These are phyloP conservation scores for Acer yangbiense DNA, from an alignment of 345 rosid genomes.

Conservation along the genomic window DNA sequence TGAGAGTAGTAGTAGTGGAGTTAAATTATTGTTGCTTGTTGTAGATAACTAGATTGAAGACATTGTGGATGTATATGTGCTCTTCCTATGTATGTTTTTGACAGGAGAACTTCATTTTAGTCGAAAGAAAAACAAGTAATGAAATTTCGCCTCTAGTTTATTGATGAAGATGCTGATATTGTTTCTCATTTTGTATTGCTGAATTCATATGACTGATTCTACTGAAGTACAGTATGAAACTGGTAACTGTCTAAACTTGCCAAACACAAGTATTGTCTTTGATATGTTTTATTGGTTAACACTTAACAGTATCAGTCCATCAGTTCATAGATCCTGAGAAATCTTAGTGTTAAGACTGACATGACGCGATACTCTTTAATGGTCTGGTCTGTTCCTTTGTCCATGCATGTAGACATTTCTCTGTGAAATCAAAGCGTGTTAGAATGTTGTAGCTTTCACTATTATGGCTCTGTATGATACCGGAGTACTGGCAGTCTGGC, in stretches of 20 bases:
- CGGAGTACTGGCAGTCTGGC: neutral
- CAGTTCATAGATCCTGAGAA: neutral
- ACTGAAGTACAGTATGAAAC: neutral
- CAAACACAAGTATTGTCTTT: neutral
- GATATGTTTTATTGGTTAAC: neutral
- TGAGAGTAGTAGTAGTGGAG: neutral
- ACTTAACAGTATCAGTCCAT: neutral
- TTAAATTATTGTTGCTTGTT: neutral
- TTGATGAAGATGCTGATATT: neutral
- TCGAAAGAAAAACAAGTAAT: neutral
- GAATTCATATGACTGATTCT: no score
- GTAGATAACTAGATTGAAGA: neutral
- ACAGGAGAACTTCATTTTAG: neutral
- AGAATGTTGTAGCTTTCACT: slow-evolving; percentile 18
- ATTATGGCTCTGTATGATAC: neutral
- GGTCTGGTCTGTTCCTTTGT: neutral
- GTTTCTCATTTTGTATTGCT: neutral
- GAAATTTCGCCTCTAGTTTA: neutral
- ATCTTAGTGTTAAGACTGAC: neutral
- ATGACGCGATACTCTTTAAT: neutral
- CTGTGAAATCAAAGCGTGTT: no score
- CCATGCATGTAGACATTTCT: neutral
- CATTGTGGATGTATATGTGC: neutral
- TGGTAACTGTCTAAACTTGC: no score
- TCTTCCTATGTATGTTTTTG: neutral